Conservation (phyloP, 768 basidiomycete genomes). For the Boletus reticuloceps region DNA sequence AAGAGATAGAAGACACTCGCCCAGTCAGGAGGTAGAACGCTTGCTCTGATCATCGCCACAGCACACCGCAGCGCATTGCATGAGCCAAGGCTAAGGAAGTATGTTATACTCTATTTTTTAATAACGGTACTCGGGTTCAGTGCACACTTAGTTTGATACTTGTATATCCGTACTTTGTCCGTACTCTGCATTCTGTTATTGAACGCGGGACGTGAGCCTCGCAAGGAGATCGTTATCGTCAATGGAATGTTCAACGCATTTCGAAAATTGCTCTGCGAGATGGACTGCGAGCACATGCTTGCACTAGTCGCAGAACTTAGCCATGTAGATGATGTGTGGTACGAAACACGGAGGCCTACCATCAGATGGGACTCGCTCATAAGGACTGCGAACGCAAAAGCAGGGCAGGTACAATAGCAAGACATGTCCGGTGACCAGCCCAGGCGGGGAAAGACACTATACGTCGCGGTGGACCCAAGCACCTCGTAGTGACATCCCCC, state of each 20-base stretch:
- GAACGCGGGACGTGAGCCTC: slow-evolving; percentile 16
- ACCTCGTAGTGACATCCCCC: slow-evolving; percentile 65
- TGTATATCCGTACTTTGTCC: slow-evolving; percentile 3
- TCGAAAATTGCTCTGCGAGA: slow-evolving; percentile 54
- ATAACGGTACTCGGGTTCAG: slow-evolving; percentile 10
- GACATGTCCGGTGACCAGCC: slow-evolving; percentile 39
- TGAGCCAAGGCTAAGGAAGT: background rate
- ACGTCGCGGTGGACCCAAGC: slow-evolving; percentile 60
- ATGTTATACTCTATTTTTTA: slow-evolving; percentile 29
- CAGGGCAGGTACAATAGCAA: slow-evolving; percentile 73
- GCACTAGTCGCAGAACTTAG: slow-evolving; percentile 47
- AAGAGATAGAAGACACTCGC: slow-evolving; percentile 16
- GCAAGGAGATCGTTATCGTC: slow-evolving; percentile 47
- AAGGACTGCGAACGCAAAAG: slow-evolving; percentile 65
- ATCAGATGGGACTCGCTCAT: slow-evolving; percentile 58
- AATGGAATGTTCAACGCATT: slow-evolving; percentile 49
- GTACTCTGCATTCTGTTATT: slow-evolving; percentile 3
- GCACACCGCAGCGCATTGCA: slow-evolving; percentile 9
- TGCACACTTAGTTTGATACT: slow-evolving; percentile 14
- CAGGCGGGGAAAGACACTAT: slow-evolving; percentile 53
- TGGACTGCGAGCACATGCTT: slow-evolving; percentile 73
- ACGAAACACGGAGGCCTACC: slow-evolving; percentile 38
- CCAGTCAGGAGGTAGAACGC: slow-evolving; percentile 8
- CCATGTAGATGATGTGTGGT: background rate
- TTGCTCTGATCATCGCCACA: background rate